These are phyloP conservation scores for Quercus berberidifolia DNA, from an alignment of 306 rosid genomes.

Conservation along the genomic window DNA sequence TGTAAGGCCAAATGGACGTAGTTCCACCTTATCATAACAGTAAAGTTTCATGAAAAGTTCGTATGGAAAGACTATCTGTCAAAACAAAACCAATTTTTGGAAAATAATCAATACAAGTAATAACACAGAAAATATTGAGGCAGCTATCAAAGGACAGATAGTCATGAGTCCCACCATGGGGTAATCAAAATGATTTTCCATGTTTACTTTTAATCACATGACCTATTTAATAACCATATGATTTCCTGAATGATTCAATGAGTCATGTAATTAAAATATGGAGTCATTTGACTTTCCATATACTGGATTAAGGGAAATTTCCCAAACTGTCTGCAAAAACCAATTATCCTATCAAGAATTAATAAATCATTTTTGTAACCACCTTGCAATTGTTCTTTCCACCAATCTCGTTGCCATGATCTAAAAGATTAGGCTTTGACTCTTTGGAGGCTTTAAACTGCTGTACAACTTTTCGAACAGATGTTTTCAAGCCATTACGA, in stretches of 20 bases:
- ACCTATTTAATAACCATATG: no score
- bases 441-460: constrained; percentile 68
- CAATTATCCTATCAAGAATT: constrained; percentile 2
- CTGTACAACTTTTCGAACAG: constrained; percentile 67
- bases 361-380: background rate
- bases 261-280: no score
- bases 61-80: constrained; percentile 64
- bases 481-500: constrained; percentile 59
- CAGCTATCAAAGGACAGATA: background rate
- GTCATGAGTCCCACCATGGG: no score
- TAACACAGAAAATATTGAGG: background rate
- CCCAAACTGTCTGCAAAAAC: no score
- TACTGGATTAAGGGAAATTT: no score
- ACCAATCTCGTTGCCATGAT: constrained; percentile 42
- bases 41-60: constrained; percentile 58
- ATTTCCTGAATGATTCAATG: no score
- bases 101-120: constrained; percentile 14
- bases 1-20: constrained; percentile 65
- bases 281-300: no score
- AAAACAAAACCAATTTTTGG: constrained; percentile 22
- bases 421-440: constrained; percentile 26
- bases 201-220: no score
- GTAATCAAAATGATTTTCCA: no score
- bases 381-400: constrained; percentile 31
- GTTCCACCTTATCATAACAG: constrained; percentile 51